Percentiles rank a stretch among this genome's conserved stretches.
Evolutionary conservation across 345 rosid genomes (phyloP).

Genomic region (Rubroshorea leprosula): DNA sequence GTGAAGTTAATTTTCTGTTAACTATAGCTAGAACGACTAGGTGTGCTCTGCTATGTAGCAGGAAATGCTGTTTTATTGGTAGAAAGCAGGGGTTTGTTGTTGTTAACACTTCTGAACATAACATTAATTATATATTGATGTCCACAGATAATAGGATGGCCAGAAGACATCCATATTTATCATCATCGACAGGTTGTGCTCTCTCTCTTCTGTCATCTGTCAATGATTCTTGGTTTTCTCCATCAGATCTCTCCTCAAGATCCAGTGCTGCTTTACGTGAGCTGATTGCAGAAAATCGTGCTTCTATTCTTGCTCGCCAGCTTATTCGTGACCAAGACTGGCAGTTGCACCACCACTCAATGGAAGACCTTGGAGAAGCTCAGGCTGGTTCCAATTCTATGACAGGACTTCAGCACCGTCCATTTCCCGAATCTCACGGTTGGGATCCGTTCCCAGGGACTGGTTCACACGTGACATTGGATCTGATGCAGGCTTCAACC

Average conservation of each 20-base stretch:
- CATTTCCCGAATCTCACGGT: conserved; percentile 10
- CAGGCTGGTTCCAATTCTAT: conserved; percentile 10
- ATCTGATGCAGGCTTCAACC: conserved; percentile 45
- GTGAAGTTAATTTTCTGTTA: too few relatives aligned
- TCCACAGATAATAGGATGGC: conserved; percentile 18
- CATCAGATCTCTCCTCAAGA: conserved; percentile 42
- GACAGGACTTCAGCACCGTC: conserved; percentile 4
- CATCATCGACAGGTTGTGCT: conserved; percentile 37
- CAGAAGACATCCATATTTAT: conserved; percentile 21
- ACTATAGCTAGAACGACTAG: too few relatives aligned
- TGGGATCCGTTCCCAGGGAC: conserved; percentile 28
- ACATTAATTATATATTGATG: too few relatives aligned
- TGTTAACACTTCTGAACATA: too few relatives aligned
- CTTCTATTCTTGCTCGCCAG: conserved; percentile 31
- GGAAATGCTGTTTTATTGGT: too few relatives aligned
- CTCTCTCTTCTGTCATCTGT: conserved; percentile 71
- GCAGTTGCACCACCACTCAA: conserved; percentile 13
- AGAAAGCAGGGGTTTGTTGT: too few relatives aligned
- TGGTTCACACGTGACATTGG: conserved; percentile 33
- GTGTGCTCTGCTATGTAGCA: too few relatives aligned
- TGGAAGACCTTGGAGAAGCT: conserved; percentile 6
- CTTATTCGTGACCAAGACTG: conserved; percentile 26
- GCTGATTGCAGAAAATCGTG: conserved; percentile 47
- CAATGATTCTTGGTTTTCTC: conserved; percentile 26
- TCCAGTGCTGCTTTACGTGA: conserved; percentile 50